Base-by-base conservation (phyloP, 2,329 filamentous ascomycete species). In the Pseudogymnoascus sp. region DNA sequence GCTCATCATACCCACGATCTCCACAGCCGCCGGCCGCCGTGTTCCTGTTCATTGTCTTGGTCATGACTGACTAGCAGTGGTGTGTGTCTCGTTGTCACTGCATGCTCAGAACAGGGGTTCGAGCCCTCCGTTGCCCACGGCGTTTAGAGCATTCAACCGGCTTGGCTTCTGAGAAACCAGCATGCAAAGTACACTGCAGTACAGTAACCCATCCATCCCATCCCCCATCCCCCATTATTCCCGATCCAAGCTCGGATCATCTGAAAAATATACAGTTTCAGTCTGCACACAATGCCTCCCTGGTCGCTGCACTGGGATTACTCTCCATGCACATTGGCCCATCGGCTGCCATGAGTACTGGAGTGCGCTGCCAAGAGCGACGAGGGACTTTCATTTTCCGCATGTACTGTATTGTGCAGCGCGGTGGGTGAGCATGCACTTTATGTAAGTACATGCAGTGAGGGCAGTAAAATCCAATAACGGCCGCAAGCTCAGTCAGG, bases 131-230 rank as follows among this genome's bases (percentile, higher is more conserved):
- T 31, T 15, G 26, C 31, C 4, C 26, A 53, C 4, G 46, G 46
- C 46, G 46, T 53, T 53, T 53, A 53, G 23, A 7, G 9, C 46
- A 53, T 53, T 53, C 46, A 53, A 53, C 46, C 46, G 46, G 46
- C 46, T 53, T 31, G 46, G 46, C 9, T 53, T 53, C 46, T 31
- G 26, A 17, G n/a, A 17, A 31, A 7, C 46, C 46, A 53, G 46
- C 46, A 10, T 31, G 26, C 23, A 31, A 53, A 53, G n/a, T 13
- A 53, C 46, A 53, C 15, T 6, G 26, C 26, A 53, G 26, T 13
- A 53, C 46, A 53, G 26, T 6, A 31, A 53, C 11, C 4, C 46
- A 19, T 53, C 46, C 46, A 31, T 53, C 46, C 15, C 26, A 31
- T n/a, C 23, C 44, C 26, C 23, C 46, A 9, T 53, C 7, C 26